Base-by-base conservation (phyloP, 441 rosid species). In the Corymbia citriodora region DNA sequence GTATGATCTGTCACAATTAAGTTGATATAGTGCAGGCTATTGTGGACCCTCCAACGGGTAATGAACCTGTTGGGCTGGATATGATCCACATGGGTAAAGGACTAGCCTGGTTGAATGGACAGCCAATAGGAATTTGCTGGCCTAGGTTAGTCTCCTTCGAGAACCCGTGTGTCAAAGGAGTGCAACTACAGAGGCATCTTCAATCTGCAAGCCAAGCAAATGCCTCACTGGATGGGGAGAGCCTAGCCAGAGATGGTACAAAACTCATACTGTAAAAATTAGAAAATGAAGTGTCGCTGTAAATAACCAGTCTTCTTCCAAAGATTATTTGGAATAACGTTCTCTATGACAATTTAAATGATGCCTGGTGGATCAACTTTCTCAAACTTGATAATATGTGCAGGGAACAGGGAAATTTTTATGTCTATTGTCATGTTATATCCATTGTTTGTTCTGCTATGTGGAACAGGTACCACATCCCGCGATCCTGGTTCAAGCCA, bases 71-170 rank as follows among this genome's bases (percentile, higher is more conserved):
- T 33, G 99, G 98, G 89, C 91, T 97, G 83, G 99, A 98, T 91
- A 97, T 98, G 99, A 87, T 97, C 87, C 92, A 94, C 88, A 96
- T 97, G 99, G 99, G 99, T 79, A 98, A 98, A 95, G 99, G 99
- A 61, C 95, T 95, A 92, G 99, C 99, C 65, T 97, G 99, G 99
- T 92, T 98, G 93, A 97, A 98, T 68, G 99, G 99, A 16, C 97
- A 97, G 94, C 96, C 95, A 92, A 97, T 98, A 70, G 99, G 99
- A 91, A 96, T 99, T 94, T 98, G 95, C 92, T 98, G 97, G 98
- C 97, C 96, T 8, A 94, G 95, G 90, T 90, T 91, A 87, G 94
- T 94, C 91, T 92, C 94, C 79, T 86, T 90, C 23, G 92, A 94
- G 59, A 96, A 91, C 18, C 92, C 94, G 23, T 97, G 99, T 48